phyloP scores from a whole-genome alignment of 257 asterid species.

The Nicotiana knightiana region DNA sequence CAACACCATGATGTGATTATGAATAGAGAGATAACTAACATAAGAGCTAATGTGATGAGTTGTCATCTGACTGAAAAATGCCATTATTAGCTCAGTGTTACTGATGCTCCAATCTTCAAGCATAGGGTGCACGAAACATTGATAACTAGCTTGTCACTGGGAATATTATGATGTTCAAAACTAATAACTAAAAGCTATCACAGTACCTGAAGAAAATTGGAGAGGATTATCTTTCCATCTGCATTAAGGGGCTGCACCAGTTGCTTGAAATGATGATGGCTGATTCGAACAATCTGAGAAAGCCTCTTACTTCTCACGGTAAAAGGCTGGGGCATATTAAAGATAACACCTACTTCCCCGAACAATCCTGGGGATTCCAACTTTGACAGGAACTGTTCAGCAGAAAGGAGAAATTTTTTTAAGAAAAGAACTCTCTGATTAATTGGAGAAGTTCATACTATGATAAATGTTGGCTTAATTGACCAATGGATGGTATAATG shows the following conservation, averaged over 20 bases:
- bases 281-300: conserved; percentile 81
- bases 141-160: neutral
- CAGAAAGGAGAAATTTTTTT: neutral
- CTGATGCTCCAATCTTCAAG: neutral
- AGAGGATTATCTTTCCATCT: conserved; percentile 58
- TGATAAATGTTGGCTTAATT: neutral
- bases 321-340: conserved; percentile 83
- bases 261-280: conserved; percentile 92
- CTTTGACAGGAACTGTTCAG: conserved; percentile 54
- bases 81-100: neutral
- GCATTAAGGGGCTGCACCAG: conserved; percentile 53
- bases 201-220: conserved; percentile 75
- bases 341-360: conserved; percentile 88
- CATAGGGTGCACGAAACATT: neutral
- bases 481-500: neutral
- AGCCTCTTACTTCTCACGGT: conserved; percentile 88
- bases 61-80: neutral
- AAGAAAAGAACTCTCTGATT: neutral
- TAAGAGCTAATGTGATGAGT: neutral
- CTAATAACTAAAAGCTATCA: neutral
- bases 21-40: neutral
- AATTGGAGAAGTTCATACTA: neutral
- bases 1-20: neutral
- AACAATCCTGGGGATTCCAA: conserved; percentile 56
- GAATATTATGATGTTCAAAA: conserved; percentile 5